Percentiles rank a stretch among this genome's conserved stretches.
phyloP scores from a whole-genome alignment of 2,329 filamentous ascomycete species.

The Helotiales sp. region DNA sequence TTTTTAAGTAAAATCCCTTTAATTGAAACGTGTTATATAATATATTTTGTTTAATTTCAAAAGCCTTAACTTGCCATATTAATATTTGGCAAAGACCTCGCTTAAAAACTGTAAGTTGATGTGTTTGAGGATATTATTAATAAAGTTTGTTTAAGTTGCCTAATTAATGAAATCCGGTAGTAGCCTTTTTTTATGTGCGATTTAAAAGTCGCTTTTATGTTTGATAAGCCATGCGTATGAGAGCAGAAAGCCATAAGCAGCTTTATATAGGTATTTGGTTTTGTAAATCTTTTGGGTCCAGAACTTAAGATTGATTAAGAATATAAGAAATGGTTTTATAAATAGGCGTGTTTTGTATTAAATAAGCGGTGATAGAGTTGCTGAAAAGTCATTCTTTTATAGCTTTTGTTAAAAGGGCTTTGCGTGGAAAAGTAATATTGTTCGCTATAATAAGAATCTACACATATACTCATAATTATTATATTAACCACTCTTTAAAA shows the following conservation, averaged over 20 bases:
- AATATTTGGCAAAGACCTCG: conserved; percentile 39
- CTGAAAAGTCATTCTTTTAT: neutral
- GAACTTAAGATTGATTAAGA: conserved; percentile 38
- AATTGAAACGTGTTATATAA: conserved; percentile 8
- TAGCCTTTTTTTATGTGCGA: conserved; percentile 41
- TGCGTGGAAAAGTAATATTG: neutral
- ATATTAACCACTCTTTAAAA: neutral
- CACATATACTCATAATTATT: neutral
- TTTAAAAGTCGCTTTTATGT: conserved; percentile 45
- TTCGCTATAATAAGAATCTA: neutral
- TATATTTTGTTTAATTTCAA: conserved; percentile 40
- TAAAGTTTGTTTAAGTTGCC: conserved; percentile 38
- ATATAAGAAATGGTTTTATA: conserved; percentile 43
- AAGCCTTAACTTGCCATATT: conserved; percentile 45
- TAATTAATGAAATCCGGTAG: conserved; percentile 35
- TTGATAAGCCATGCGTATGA: conserved; percentile 44
- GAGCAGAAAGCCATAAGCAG: conserved; percentile 43
- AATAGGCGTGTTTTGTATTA: conserved; percentile 40
- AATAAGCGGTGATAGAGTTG: conserved; percentile 34
- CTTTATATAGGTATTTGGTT: conserved; percentile 21
- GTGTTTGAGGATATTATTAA: conserved; percentile 24
- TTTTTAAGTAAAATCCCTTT: conserved; percentile 18
- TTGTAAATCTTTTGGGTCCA: conserved; percentile 29
- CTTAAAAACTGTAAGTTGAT: conserved; percentile 28
- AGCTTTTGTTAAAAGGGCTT: neutral